These are phyloP conservation scores for Exophiala bonariae DNA, from an alignment of 2,329 filamentous ascomycete genomes.

Conservation along the genomic window DNA sequence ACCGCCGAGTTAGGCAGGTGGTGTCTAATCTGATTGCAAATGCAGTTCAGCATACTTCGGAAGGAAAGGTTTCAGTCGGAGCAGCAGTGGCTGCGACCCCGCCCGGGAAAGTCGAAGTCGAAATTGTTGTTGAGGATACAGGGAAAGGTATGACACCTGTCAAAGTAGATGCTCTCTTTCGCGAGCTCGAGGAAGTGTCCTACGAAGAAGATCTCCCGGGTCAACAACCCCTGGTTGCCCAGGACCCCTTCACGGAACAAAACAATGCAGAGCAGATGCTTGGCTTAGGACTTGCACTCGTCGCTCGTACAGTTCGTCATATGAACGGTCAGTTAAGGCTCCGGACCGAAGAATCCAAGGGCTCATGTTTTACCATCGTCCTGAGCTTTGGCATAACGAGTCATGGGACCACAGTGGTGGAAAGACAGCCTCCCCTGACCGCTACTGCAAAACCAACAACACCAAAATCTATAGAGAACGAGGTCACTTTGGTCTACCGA, in stretches of 20 bases:
- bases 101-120: slow-evolving; percentile 60
- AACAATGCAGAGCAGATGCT: slow-evolving; percentile 49
- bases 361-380: slow-evolving; percentile 78
- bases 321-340: slow-evolving; percentile 86
- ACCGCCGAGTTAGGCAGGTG: slow-evolving; percentile 75
- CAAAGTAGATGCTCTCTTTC: slow-evolving; percentile 61
- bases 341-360: slow-evolving; percentile 79
- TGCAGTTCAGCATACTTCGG: slow-evolving; percentile 73
- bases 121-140: slow-evolving; percentile 75
- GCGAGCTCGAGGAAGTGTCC: slow-evolving; percentile 67
- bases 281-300: slow-evolving; percentile 81
- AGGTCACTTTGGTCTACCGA: slow-evolving; percentile 38
- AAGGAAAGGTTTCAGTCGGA: slow-evolving; percentile 70
- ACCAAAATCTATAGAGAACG: slow-evolving; percentile 21
- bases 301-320: slow-evolving; percentile 82
- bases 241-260: slow-evolving; percentile 39
- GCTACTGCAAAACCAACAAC: slow-evolving; percentile 22
- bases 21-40: slow-evolving; percentile 83
- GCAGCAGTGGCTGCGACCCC: slow-evolving; percentile 56
- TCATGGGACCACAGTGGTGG: slow-evolving; percentile 23
- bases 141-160: slow-evolving; percentile 63
- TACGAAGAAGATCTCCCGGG: slow-evolving; percentile 60
- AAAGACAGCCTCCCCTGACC: neutral
- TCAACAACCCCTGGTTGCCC: slow-evolving; percentile 54
- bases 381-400: slow-evolving; percentile 69